A percentile compares a stretch with the other conserved stretches of the same genome.
Evolutionary conservation across 768 basidiomycete species (phyloP).

Genomic region (Russula ochroleuca): DNA sequence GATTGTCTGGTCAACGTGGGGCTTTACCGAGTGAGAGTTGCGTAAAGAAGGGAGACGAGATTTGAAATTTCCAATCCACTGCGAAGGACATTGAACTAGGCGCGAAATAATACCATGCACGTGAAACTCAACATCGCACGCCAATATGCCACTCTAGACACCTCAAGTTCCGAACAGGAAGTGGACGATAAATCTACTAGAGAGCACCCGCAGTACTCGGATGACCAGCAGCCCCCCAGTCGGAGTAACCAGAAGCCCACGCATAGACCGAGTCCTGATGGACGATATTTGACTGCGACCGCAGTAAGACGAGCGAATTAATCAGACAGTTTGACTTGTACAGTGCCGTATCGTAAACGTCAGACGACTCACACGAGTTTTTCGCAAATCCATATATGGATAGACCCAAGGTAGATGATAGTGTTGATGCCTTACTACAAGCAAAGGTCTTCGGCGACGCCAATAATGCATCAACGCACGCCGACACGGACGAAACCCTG

Average conservation of each 20-base stretch:
- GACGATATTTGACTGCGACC: not conserved
- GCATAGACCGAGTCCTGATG: not conserved
- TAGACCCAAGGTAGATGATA: not conserved
- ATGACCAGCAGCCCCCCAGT: not conserved
- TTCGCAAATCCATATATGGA: not conserved
- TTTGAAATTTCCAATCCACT: too few relatives aligned
- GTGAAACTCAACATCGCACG: too few relatives aligned
- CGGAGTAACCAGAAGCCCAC: not conserved
- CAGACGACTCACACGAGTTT: too few relatives aligned
- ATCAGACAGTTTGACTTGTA: not conserved
- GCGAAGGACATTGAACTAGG: too few relatives aligned
- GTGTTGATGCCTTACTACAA: not conserved
- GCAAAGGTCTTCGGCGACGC: not conserved
- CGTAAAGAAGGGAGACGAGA: too few relatives aligned
- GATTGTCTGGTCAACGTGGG: too few relatives aligned
- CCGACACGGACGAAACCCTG: not conserved
- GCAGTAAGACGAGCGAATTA: not conserved
- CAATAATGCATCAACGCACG: not conserved
- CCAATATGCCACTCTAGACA: not conserved
- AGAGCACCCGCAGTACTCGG: not conserved
- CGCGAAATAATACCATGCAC: too few relatives aligned
- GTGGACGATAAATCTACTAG: not conserved
- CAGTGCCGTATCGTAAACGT: not conserved
- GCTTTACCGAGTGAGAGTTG: too few relatives aligned
- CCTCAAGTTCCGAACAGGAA: not conserved